Evolutionary conservation across 2,329 filamentous ascomycete genomes (phyloP).

Genomic region (Plenodomus biglobosus): DNA sequence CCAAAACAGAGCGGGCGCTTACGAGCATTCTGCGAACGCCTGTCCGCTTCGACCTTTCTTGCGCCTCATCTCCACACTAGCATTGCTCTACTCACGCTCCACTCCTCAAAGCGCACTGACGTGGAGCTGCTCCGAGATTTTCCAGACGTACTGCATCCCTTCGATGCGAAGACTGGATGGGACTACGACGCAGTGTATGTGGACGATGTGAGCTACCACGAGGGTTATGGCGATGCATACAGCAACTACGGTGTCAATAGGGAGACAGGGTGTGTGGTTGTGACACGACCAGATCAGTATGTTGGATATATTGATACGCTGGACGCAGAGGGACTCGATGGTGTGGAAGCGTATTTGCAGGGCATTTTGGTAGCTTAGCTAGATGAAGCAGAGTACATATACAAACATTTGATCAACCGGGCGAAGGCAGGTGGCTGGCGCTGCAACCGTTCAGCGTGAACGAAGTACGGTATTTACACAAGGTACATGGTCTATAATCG

Average conservation of each 20-base stretch:
- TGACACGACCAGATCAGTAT: conserved; percentile 69
- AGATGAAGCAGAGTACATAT: not conserved
- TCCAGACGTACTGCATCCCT: conserved; percentile 49
- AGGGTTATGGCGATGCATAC: conserved; percentile 53
- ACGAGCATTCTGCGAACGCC: conserved; percentile 51
- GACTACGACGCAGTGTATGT: conserved; percentile 51
- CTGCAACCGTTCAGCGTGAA: not conserved
- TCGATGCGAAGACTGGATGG: conserved; percentile 44
- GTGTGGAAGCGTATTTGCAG: conserved; percentile 36
- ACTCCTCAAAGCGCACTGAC: conserved; percentile 55
- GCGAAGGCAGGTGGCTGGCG: no score
- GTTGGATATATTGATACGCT: conserved; percentile 52
- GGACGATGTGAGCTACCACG: conserved; percentile 50
- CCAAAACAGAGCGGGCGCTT: conserved; percentile 50
- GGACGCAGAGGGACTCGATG: conserved; percentile 33
- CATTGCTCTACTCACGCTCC: conserved; percentile 64
- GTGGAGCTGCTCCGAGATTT: conserved; percentile 48
- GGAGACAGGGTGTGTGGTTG: conserved; percentile 59
- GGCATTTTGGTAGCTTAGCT: conserved; percentile 28
- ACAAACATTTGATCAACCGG: no score
- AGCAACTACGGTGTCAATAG: conserved; percentile 60
- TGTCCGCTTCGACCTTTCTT: conserved; percentile 49
- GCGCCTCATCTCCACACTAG: conserved; percentile 50
- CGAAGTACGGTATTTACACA: no score
- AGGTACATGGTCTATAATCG: not conserved